Evolutionary conservation across 306 rosid species (phyloP).

Genomic region (Cotoneaster glaucophyllus): DNA sequence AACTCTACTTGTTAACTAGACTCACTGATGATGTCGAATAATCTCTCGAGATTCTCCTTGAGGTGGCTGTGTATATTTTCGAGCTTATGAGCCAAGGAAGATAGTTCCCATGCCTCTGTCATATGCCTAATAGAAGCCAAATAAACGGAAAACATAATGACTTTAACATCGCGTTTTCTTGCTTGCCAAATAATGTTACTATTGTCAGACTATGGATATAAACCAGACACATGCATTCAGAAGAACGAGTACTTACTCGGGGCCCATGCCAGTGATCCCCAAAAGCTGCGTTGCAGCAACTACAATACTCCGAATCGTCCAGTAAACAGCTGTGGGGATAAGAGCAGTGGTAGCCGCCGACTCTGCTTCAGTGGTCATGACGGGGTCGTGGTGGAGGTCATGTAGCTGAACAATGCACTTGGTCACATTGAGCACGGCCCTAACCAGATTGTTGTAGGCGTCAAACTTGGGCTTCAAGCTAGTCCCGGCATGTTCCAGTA

Average conservation of each 20-base stretch:
- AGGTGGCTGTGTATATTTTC: constrained; percentile 48
- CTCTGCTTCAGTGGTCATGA: constrained; percentile 32
- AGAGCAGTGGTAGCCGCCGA: constrained; percentile 13
- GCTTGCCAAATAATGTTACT: neutral
- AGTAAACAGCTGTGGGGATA: constrained; percentile 58
- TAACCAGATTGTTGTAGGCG: constrained; percentile 30
- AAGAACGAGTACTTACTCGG: constrained; percentile 26
- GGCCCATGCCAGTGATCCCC: constrained; percentile 37
- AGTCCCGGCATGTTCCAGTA: constrained; percentile 23
- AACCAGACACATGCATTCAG: neutral
- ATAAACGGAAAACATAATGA: neutral
- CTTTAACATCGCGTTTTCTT: neutral
- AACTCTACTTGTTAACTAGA: neutral
- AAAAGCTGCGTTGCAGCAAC: constrained; percentile 42
- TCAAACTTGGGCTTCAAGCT: constrained; percentile 38
- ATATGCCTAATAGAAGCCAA: constrained; percentile 28
- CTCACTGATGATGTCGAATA: constrained; percentile 1
- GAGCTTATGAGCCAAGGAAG: constrained; percentile 59
- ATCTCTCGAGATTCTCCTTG: neutral
- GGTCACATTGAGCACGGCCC: constrained; percentile 43
- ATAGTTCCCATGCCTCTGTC: constrained; percentile 69
- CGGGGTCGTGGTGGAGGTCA: constrained; percentile 35
- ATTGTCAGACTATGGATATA: neutral
- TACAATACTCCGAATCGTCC: constrained; percentile 58
- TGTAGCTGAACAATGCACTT: constrained; percentile 41